phyloP scores from a whole-genome alignment of 192 early-diverging fungal genomes.

The Coemansia guatemalensis region DNA sequence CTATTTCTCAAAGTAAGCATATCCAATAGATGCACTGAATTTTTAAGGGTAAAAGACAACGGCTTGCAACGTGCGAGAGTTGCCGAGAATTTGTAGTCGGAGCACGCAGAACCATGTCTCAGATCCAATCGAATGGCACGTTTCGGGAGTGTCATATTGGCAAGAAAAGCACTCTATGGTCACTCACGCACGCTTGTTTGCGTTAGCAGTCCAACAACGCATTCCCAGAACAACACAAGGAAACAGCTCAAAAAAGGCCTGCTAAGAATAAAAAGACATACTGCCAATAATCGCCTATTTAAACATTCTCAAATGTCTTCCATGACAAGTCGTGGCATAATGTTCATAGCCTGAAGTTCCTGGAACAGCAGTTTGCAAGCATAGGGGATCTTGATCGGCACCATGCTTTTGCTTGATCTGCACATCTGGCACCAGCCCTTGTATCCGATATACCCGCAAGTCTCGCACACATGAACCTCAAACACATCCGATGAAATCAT shows the following conservation, averaged over 20 bases:
- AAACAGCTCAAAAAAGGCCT: not conserved
- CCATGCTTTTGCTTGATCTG: constrained; percentile 79
- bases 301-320: constrained; percentile 43
- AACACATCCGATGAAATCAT: constrained; percentile 93
- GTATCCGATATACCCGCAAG: constrained; percentile 90
- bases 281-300: not conserved
- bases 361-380: constrained; percentile 98
- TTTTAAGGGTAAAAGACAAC: no score
- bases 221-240: constrained; percentile 1
- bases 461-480: constrained; percentile 87
- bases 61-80: no score
- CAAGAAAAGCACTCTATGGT: no score
- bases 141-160: no score
- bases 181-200: no score
- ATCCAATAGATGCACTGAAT: not conserved
- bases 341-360: constrained; percentile 96
- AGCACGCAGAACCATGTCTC: no score
- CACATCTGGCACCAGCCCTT: constrained; percentile 92
- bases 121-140: no score
- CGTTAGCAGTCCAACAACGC: not conserved
- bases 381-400: constrained; percentile 94
- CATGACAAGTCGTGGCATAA: constrained; percentile 75
- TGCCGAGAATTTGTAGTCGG: no score
- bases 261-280: not conserved
- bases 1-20: not conserved